Conservation (phyloP, 139 green algal species). For the Tetraselmis striata region DNA sequence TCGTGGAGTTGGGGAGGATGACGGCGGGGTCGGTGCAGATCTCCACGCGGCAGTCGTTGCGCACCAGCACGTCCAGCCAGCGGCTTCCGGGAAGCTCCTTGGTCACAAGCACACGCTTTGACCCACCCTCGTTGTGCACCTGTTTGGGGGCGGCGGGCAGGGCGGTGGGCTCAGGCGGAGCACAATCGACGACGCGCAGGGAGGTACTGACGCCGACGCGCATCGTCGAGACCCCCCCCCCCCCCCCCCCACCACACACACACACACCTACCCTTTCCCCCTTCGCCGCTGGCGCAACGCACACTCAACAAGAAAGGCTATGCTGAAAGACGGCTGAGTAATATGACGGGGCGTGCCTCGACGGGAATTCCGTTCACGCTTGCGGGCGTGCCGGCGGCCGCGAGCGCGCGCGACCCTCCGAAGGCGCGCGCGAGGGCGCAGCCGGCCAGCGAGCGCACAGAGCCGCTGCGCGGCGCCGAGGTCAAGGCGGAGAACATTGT, state of each 20-base stretch:
- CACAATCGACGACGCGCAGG: not conserved
- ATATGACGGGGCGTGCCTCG: conserved; percentile 5
- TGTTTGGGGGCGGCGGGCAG: conserved; percentile 26
- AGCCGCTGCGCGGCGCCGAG: no score
- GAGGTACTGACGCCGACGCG: not conserved
- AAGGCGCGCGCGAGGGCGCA: no score
- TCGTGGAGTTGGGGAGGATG: conserved; percentile 80
- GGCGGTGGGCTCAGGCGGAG: not conserved
- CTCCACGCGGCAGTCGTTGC: conserved; percentile 59
- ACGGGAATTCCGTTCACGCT: conserved; percentile 22
- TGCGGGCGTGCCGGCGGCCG: not conserved
- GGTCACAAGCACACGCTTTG: conserved; percentile 88
- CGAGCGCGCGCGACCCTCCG: no score
- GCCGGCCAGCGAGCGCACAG: no score
- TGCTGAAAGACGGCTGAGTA: not conserved
- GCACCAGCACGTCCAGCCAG: conserved; percentile 82
- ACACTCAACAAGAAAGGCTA: no score
- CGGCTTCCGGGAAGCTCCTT: conserved; percentile 87
- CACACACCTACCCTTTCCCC: not conserved
- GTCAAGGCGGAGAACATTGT: no score
- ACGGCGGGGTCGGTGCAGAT: conserved; percentile 56
- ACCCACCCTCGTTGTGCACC: conserved; percentile 80
- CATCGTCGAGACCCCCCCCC: no score
- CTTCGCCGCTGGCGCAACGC: no score
- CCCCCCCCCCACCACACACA: no score